phyloP scores from a whole-genome alignment of 106 monocot genomes.

The Chionographis japonica region DNA sequence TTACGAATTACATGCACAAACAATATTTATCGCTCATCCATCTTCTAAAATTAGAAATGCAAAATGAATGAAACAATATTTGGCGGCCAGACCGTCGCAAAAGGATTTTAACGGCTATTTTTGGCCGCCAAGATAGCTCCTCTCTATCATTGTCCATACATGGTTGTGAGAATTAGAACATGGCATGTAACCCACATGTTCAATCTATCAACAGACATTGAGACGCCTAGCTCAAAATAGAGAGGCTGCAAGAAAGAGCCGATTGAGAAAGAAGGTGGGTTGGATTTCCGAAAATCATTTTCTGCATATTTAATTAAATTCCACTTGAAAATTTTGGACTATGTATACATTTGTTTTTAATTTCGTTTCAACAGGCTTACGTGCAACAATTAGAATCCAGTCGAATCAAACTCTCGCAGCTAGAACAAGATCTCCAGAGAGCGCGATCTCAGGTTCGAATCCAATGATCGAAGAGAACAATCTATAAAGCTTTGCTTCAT shows the following conservation, averaged over 20 bases:
- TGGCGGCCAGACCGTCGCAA: too few species aligned
- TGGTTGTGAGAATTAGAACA: too few species aligned
- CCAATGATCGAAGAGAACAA: neutral
- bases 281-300: neutral
- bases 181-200: too few species aligned
- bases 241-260: slow-evolving; percentile 76
- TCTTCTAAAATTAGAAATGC: too few species aligned
- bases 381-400: slow-evolving; percentile 74
- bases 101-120: too few species aligned
- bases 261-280: slow-evolving; percentile 67
- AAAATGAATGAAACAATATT: too few species aligned
- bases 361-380: slow-evolving; percentile 44
- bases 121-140: too few species aligned
- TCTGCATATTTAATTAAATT: too few species aligned
- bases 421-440: slow-evolving; percentile 77
- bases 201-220: slow-evolving; percentile 29
- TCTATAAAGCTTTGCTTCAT: neutral
- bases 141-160: too few species aligned
- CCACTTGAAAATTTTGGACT: neutral
- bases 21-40: too few species aligned
- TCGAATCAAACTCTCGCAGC: slow-evolving; percentile 47
- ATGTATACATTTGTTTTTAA: neutral
- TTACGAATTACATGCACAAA: too few species aligned
- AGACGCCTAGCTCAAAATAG: slow-evolving; percentile 74
- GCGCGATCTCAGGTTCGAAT: slow-evolving; percentile 61